Conservation (phyloP, 768 basidiomycete species). For the Termitomyces eurrhizus region DNA sequence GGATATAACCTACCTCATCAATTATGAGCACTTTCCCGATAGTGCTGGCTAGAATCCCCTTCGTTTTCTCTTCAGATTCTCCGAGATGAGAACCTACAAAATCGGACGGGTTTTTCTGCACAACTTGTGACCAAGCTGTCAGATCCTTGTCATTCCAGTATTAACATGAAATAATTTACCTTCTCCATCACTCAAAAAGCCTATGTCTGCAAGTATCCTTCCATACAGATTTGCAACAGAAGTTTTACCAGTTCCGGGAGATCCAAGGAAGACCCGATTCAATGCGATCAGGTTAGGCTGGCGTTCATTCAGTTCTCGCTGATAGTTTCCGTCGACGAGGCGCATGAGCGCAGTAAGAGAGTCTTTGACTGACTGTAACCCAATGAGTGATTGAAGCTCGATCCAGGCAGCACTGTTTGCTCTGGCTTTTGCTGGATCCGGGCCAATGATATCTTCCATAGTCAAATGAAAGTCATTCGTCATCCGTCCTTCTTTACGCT, state of each 20-base stretch:
- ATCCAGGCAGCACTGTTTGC: not conserved
- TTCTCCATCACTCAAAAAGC: conserved; percentile 3
- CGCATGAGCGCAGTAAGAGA: conserved; percentile 33
- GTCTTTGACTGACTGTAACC: conserved; percentile 43
- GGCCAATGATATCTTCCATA: not conserved
- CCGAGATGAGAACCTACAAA: not conserved
- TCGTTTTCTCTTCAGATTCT: not conserved
- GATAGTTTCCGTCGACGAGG: not conserved
- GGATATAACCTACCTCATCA: not conserved
- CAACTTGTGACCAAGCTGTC: not conserved
- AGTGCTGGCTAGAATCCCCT: not conserved
- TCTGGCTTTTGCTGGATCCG: conserved; percentile 2
- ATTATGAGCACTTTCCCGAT: conserved; percentile 1
- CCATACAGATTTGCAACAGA: not conserved
- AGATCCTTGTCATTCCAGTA: not conserved
- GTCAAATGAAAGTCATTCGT: not conserved
- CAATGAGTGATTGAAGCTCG: not conserved
- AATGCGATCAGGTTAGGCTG: not conserved
- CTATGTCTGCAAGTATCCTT: not conserved
- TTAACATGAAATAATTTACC: not conserved
- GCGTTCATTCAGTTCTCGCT: not conserved
- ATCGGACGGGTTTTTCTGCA: conserved; percentile 1
- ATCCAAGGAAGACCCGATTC: conserved; percentile 1
- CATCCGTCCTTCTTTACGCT: not conserved
- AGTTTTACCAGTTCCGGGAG: conserved; percentile 14